Base-by-base conservation (phyloP, 164 flowering plant species). In the Tetrastigma voinierianum region DNA sequence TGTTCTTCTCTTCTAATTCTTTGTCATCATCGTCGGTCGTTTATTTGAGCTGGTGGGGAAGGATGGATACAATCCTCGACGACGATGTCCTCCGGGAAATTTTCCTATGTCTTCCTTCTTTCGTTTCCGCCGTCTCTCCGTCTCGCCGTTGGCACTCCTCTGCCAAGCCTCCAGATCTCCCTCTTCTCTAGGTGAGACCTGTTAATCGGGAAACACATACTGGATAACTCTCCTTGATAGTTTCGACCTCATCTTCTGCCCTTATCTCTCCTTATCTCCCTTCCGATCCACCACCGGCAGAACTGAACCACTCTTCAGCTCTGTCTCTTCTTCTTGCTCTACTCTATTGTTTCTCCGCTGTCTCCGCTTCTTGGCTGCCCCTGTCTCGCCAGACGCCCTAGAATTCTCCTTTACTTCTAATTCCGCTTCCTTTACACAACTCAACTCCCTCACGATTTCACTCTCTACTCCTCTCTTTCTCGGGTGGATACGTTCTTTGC, bases 21-120 rank as follows among this genome's bases (percentile, higher is more conserved):
- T n/a, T n/a, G n/a, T n/a, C n/a, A n/a, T n/a, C n/a, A n/a, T n/a
- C n/a, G n/a, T n/a, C n/a, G n/a, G n/a, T n/a, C n/a, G n/a, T 13
- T 13, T 3, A 44, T 5, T 9, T 10, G 12, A 43, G 12, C 11
- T 12, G 11, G 16, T 43, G 25, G 67, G 74, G 12, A 65, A 56
- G 57, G 13, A 89, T 89, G 94, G 91, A 85, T 56, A 58, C 61
- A 44, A 17, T 82, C 44, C 82, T 90, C 10, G 87, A 88, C 61
- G 96, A 90, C 61, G 96, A 92, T 54, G 83, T 92, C 21, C 64
- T 92, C n/a, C 81, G 82, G 64, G 92, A 90, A 71, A 88, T 92
- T 58, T 84, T 92, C 73, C 83, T 4, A n/a, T 89, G 76, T 17
- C 76, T 78, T 46, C 86, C 85, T 13, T 61, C 80, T 16, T 23